A percentile compares a stretch with the other conserved stretches of the same genome.
These are phyloP conservation scores for Metschnikowia colocasiae DNA, from an alignment of 805 yeast species.

Conservation along the genomic window DNA sequence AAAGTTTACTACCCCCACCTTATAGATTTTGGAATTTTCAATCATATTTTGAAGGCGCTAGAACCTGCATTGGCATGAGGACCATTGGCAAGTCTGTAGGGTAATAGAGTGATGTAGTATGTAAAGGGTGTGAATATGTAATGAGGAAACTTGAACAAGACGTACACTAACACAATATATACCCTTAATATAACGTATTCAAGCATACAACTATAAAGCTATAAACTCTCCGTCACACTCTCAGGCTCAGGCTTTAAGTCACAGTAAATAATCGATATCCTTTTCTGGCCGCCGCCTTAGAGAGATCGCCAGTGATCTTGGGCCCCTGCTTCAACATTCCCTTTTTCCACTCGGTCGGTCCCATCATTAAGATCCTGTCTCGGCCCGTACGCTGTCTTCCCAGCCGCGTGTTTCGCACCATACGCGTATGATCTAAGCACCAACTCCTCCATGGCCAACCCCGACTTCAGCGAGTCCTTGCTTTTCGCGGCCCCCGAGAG, in stretches of 20 bases:
- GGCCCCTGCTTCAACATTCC: too few species aligned
- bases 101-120: background rate
- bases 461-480: conserved; percentile 16
- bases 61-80: background rate
- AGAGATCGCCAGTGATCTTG: too few species aligned
- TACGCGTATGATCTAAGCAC: conserved; percentile 5
- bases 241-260: background rate
- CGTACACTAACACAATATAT: too few species aligned
- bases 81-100: background rate
- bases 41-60: background rate
- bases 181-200: too few species aligned
- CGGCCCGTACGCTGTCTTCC: background rate
- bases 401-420: conserved; percentile 7
- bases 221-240: background rate
- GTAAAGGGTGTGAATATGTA: too few species aligned
- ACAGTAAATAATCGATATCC: background rate
- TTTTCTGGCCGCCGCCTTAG: too few species aligned
- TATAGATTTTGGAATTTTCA: background rate
- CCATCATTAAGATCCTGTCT: background rate
- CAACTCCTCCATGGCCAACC: conserved; percentile 12
- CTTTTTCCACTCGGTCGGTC: too few species aligned
- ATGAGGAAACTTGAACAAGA: too few species aligned
- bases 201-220: background rate
- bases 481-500: conserved; percentile 10
- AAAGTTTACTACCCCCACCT: background rate